Base-by-base conservation (phyloP, 2,329 filamentous ascomycete species). In the Calonectria hongkongensis region DNA sequence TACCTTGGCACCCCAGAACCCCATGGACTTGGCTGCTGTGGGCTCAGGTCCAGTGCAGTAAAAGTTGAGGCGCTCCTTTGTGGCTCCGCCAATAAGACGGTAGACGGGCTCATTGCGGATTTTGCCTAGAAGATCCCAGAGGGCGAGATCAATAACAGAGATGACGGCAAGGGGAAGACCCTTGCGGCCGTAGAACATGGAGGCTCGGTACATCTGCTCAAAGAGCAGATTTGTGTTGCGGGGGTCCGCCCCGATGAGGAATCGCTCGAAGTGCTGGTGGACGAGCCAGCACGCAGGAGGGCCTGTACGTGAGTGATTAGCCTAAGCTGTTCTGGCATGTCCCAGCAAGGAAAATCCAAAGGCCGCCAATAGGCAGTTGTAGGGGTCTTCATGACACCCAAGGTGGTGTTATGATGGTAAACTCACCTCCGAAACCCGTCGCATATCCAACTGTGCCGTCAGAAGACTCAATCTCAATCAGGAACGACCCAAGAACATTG, bases 131-230 rank as follows among this genome's bases (percentile, higher is more conserved):
- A 98, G 88, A 87, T 98, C 96, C 96, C 96, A 98, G 48, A 98
- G 85, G 5, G 96, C 96, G 51, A 98, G 89, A 81, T 98, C 96
- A 80, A 98, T 97, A 76, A 98, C 96, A 2, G 95, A 98, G 81
- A 98, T 98, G 81, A 97, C 93, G 66, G 96, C 96, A 13, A 96
- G 91, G 2, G 96, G 94, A 2, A 98, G 91, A 58, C 96, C 96
- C 85, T 98, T 98, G 77, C 96, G 93, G 74, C 96, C 96, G 82
- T 98, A 98, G 88, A 98, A 98, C 94, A 98, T 97, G 78, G 95
- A 97, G 2, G 90, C 94, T 73, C 95, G 92, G 88, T 98, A 98
- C 96, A 98, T 98, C 84, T 97, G 95, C 87, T 98, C 96, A 82
- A 97, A 98, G 36, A 98, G 88, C 75, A 96, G 90, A 85, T 98